Percentiles rank a stretch among this genome's conserved stretches.
Evolutionary conservation across 1,139 yeast genomes (phyloP).

Genomic region (Debaryomyces subglobosus): DNA sequence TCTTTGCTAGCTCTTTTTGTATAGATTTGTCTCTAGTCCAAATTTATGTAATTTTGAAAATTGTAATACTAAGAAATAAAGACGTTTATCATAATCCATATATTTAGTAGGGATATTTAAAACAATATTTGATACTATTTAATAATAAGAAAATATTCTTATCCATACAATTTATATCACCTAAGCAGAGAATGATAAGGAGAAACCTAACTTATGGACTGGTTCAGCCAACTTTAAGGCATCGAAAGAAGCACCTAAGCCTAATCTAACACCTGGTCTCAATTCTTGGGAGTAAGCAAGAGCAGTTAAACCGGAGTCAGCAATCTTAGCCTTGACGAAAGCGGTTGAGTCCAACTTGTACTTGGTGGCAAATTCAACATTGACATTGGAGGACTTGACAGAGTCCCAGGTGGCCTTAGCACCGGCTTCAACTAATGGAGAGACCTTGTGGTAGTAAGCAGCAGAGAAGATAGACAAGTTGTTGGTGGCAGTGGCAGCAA

Average conservation of each 20-base stretch:
- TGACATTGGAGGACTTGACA: constrained; percentile 65
- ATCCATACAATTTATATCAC: constrained; percentile 4
- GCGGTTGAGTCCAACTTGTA: constrained; percentile 86
- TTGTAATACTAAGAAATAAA: background rate
- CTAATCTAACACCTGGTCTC: constrained; percentile 96
- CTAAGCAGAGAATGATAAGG: constrained; percentile 89
- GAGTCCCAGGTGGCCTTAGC: constrained; percentile 98
- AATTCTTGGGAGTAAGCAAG: constrained; percentile 92
- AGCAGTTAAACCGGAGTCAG: constrained; percentile 95
- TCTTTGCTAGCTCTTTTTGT: background rate
- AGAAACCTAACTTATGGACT: constrained; percentile 97
- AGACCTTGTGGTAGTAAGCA: constrained; percentile 95
- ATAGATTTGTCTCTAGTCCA: background rate
- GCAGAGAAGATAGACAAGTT: constrained; percentile 92
- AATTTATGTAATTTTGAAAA: too few species aligned
- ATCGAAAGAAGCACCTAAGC: constrained; percentile 97
- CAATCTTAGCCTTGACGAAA: constrained; percentile 94
- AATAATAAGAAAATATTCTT: background rate
- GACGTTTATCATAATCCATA: constrained; percentile 5
- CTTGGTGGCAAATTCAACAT: constrained; percentile 94
- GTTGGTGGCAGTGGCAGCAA: constrained; percentile 87
- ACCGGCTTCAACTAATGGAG: constrained; percentile 92
- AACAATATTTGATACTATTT: constrained; percentile 7
- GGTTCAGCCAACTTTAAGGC: constrained; percentile 96
- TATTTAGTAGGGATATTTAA: constrained; percentile 5